Evolutionary conservation across 1,139 yeast species (phyloP).

Genomic region (Diutina neorugosa): DNA sequence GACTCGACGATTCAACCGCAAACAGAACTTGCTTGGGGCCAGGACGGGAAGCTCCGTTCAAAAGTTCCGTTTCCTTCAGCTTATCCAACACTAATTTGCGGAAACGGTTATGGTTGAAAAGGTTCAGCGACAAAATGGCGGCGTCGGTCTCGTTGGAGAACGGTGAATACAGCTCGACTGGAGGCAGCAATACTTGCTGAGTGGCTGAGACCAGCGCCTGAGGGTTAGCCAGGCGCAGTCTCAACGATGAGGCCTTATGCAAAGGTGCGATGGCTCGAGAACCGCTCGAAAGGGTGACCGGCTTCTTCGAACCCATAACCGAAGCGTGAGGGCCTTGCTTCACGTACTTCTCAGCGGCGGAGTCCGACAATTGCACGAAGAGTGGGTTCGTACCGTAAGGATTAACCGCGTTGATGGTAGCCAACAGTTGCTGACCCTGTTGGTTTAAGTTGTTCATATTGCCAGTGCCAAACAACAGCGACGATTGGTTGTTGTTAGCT

Average conservation of each 20-base stretch:
- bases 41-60: conserved; percentile 9
- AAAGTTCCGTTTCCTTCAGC: conserved; percentile 14
- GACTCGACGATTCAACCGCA: conserved; percentile 3
- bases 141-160: conserved; percentile 35
- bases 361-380: conserved; percentile 15
- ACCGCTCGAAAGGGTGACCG: conserved; percentile 38
- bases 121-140: conserved; percentile 59
- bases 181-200: conserved; percentile 11
- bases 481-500: conserved; percentile 11
- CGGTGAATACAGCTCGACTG: conserved; percentile 9
- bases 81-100: conserved; percentile 43
- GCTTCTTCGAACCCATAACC: conserved; percentile 28
- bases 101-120: conserved; percentile 48
- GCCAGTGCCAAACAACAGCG: conserved; percentile 2
- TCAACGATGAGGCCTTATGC: conserved; percentile 13
- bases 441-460: background rate
- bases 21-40: conserved; percentile 26
- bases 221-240: conserved; percentile 4
- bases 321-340: conserved; percentile 43
- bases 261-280: conserved; percentile 53
- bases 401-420: conserved; percentile 43
- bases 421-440: conserved; percentile 16
- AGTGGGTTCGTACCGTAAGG: conserved; percentile 68
- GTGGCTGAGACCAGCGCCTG: conserved; percentile 8
- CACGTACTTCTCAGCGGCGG: conserved; percentile 5